phyloP scores from a whole-genome alignment of 1,139 yeast species.

The Geotrichum bryndzae region DNA sequence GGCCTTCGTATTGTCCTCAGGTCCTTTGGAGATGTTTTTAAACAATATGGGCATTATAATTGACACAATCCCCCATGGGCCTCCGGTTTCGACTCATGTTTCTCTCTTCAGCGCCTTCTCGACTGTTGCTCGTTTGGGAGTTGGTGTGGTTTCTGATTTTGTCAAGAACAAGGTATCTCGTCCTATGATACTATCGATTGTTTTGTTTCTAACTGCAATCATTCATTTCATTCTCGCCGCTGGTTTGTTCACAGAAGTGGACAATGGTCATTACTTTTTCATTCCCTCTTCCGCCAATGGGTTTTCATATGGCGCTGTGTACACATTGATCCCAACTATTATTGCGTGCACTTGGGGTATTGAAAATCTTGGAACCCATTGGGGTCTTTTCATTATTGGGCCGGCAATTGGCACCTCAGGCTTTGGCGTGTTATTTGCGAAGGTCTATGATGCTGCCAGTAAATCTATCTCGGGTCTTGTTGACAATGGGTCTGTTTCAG shows the following conservation, averaged over 20 bases:
- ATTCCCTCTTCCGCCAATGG: constrained; percentile 57
- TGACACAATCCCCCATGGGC: constrained; percentile 29
- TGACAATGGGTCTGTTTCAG: constrained; percentile 12
- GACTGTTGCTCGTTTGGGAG: constrained; percentile 55
- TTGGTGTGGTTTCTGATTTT: constrained; percentile 63
- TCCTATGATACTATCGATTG: constrained; percentile 27
- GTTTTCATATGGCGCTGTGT: constrained; percentile 71
- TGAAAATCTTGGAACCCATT: constrained; percentile 82
- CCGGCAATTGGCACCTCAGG: constrained; percentile 80
- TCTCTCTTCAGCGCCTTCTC: constrained; percentile 52
- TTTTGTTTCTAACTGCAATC: constrained; percentile 26
- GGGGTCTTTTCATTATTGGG: constrained; percentile 88
- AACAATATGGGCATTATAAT: constrained; percentile 70
- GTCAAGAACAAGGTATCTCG: constrained; percentile 29
- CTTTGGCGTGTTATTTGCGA: constrained; percentile 69
- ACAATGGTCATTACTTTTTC: constrained; percentile 30
- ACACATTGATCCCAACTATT: constrained; percentile 78
- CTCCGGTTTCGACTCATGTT: constrained; percentile 45
- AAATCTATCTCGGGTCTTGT: constrained; percentile 2
- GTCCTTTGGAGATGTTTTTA: constrained; percentile 83
- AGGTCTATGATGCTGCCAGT: constrained; percentile 45
- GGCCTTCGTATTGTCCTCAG: constrained; percentile 64
- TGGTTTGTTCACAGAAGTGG: constrained; percentile 38
- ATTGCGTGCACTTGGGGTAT: constrained; percentile 85
- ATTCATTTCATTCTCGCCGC: constrained; percentile 29